A percentile compares a stretch with the other conserved stretches of the same genome.
phyloP scores from a whole-genome alignment of 345 rosid genomes.

The Cochlearia excelsa region DNA sequence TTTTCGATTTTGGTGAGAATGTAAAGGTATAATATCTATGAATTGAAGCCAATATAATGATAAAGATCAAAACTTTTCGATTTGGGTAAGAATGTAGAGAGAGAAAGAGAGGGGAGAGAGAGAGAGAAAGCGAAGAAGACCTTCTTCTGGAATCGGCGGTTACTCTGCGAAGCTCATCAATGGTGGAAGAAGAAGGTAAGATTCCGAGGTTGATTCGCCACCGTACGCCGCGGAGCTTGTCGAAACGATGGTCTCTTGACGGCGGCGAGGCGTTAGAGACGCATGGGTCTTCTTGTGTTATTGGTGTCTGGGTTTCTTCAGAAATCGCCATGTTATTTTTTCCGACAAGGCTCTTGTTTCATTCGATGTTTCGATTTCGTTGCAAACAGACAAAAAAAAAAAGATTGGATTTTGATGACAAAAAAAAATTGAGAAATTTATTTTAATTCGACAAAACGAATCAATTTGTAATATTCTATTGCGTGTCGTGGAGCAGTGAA shows the following conservation, averaged over 20 bases:
- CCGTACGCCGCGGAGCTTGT: conserved; percentile 65
- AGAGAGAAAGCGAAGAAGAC: conserved; percentile 31
- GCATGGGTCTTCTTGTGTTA: conserved; percentile 28
- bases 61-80: too few species aligned
- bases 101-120: background rate
- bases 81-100: background rate
- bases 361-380: conserved; percentile 18
- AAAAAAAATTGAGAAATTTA: too few species aligned
- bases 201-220: conserved; percentile 90
- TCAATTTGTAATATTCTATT: too few species aligned
- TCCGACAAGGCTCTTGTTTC: conserved; percentile 19
- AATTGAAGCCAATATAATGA: too few species aligned
- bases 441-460: too few species aligned
- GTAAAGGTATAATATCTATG: too few species aligned
- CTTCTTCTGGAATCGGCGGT: conserved; percentile 89
- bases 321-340: conserved; percentile 24
- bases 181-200: conserved; percentile 53
- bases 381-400: conserved; percentile 6
- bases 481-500: too few species aligned
- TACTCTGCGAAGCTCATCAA: conserved; percentile 75
- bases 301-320: conserved; percentile 28
- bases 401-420: too few species aligned
- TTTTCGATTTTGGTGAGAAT: background rate
- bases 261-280: conserved; percentile 24
- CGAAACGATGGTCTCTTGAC: conserved; percentile 36